Conservation (phyloP, 2,329 filamentous ascomycete species). For the Ophiostoma sp. region DNA sequence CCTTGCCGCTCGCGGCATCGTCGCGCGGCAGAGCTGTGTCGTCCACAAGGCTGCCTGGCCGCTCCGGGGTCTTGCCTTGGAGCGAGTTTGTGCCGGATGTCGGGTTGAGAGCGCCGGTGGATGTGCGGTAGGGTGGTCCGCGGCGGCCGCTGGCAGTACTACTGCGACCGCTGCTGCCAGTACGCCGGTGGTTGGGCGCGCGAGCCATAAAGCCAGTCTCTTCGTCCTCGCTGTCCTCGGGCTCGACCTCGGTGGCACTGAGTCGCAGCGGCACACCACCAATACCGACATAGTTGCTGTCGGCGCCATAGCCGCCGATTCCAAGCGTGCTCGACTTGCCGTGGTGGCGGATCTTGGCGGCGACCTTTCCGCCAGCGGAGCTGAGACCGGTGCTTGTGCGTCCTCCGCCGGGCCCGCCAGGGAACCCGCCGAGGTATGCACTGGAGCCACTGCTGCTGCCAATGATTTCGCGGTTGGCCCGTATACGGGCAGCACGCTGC, state of each 20-base stretch:
- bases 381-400: slow-evolving; percentile 60
- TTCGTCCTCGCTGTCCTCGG: slow-evolving; percentile 75
- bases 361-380: slow-evolving; percentile 56
- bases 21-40: slow-evolving; percentile 33
- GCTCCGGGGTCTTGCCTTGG: slow-evolving; percentile 49
- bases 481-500: slow-evolving; percentile 79
- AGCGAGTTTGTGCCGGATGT: slow-evolving; percentile 32
- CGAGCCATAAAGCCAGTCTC: slow-evolving; percentile 36
- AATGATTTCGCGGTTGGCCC: slow-evolving; percentile 77
- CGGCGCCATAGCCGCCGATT: slow-evolving; percentile 71
- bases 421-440: slow-evolving; percentile 37
- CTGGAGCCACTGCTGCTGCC: slow-evolving; percentile 52
- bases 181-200: slow-evolving; percentile 58
- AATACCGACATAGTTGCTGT: slow-evolving; percentile 66
- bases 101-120: slow-evolving; percentile 41
- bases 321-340: slow-evolving; percentile 62
- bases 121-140: slow-evolving; percentile 43
- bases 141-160: slow-evolving; percentile 54
- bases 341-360: slow-evolving; percentile 84
- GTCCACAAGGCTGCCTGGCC: slow-evolving; percentile 47
- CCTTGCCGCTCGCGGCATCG: slow-evolving; percentile 43
- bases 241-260: slow-evolving; percentile 92
- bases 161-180: slow-evolving; percentile 69
- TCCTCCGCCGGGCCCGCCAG: slow-evolving; percentile 36
- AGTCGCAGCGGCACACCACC: slow-evolving; percentile 83